These are phyloP conservation scores for Suillus weaverae DNA, from an alignment of 768 basidiomycete species.

Conservation along the genomic window DNA sequence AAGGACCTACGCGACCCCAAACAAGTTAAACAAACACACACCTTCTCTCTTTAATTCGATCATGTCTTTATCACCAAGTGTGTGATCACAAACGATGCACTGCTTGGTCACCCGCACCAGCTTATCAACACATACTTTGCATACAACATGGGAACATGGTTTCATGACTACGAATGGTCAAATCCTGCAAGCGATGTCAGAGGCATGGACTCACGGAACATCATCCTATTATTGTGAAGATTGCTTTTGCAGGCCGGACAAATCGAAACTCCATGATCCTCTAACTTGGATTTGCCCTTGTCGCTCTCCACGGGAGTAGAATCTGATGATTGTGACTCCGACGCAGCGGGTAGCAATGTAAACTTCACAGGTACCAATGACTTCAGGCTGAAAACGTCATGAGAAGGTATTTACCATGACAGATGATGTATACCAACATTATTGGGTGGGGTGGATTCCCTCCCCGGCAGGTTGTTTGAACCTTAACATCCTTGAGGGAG, in stretches of 20 bases:
- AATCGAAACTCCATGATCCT: conserved; percentile 63
- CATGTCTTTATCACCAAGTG: conserved; percentile 66
- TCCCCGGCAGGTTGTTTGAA: conserved; percentile 87
- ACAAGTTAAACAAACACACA: conserved; percentile 27
- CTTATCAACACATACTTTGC: conserved; percentile 88
- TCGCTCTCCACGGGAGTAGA: conserved; percentile 38
- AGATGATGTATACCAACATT: conserved; percentile 54
- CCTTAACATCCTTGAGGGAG: conserved; percentile 76
- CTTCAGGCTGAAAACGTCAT: conserved; percentile 60
- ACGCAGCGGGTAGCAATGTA: conserved; percentile 47
- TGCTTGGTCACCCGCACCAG: conserved; percentile 76
- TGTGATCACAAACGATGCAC: conserved; percentile 84
- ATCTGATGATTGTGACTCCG: conserved; percentile 38
- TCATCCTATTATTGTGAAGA: conserved; percentile 73
- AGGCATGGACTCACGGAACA: conserved; percentile 55
- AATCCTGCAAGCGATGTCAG: background rate
- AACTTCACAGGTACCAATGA: conserved; percentile 81
- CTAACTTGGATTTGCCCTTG: conserved; percentile 41
- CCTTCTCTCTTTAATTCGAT: conserved; percentile 90
- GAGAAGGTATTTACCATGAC: conserved; percentile 3
- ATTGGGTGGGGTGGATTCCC: conserved; percentile 77
- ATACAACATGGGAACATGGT: conserved; percentile 88
- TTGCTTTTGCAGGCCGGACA: conserved; percentile 88
- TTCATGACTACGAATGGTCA: conserved; percentile 59
- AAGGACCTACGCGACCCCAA: background rate